Evolutionary conservation across 257 asterid genomes (phyloP).

Genomic region (Lithospermum erythrorhizon): DNA sequence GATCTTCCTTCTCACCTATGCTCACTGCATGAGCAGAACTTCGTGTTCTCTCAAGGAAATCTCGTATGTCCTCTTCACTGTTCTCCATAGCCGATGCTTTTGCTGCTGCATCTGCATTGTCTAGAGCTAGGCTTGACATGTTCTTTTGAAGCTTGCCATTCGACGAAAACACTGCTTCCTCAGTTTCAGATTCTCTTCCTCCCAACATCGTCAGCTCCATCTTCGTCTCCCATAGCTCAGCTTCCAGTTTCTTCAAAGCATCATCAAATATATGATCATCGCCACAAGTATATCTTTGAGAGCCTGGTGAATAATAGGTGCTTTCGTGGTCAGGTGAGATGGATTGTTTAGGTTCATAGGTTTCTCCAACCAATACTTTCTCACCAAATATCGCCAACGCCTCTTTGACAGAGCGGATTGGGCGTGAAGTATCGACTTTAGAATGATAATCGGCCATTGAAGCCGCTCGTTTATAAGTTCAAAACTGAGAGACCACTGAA

Average conservation of each 20-base stretch:
- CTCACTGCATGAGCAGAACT: background rate
- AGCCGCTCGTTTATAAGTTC: background rate
- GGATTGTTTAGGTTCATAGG: conserved; percentile 18
- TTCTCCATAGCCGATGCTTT: too few relatives aligned
- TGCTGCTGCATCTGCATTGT: background rate
- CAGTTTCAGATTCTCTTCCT: conserved; percentile 60
- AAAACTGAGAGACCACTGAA: conserved; percentile 18
- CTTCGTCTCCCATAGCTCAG: conserved; percentile 43
- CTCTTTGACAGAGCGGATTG: conserved; percentile 78
- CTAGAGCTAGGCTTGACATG: background rate
- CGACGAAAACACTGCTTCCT: conserved; percentile 47
- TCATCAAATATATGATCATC: conserved; percentile 6
- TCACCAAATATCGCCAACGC: conserved; percentile 74
- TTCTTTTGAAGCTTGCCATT: background rate
- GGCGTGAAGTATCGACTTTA: conserved; percentile 55
- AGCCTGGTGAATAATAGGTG: conserved; percentile 16
- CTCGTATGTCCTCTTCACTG: too few relatives aligned
- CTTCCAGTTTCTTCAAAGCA: conserved; percentile 25
- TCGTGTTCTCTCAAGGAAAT: too few relatives aligned
- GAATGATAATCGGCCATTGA: conserved; percentile 18
- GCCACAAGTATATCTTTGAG: background rate
- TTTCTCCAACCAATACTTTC: conserved; percentile 31
- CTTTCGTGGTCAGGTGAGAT: conserved; percentile 21
- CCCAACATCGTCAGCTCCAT: conserved; percentile 48
- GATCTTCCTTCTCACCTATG: background rate